These are phyloP conservation scores for Neocatenulostroma microsporum DNA, from an alignment of 2,329 filamentous ascomycete species.

Conservation along the genomic window DNA sequence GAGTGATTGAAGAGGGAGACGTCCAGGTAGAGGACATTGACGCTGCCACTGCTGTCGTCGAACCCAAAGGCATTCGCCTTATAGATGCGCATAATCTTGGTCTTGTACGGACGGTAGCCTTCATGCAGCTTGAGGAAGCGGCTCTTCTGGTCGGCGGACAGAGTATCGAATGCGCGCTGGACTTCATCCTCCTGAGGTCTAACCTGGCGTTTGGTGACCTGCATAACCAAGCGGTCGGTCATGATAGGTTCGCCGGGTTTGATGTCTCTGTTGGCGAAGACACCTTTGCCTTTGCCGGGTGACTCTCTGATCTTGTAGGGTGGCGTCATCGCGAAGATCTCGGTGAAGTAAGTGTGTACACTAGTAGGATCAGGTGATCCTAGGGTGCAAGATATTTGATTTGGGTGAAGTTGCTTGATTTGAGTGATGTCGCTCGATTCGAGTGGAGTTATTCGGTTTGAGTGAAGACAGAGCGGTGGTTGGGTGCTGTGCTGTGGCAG, in stretches of 20 bases:
- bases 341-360: too few species aligned
- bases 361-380: too few species aligned
- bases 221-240: conserved; percentile 2
- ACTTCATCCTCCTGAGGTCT: too few species aligned
- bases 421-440: too few species aligned
- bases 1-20: conserved; percentile 10
- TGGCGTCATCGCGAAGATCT: neutral
- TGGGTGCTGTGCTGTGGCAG: too few species aligned
- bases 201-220: neutral
- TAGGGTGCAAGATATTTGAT: too few species aligned
- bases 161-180: conserved; percentile 3
- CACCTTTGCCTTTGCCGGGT: conserved; percentile 8
- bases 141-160: conserved; percentile 1
- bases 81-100: conserved; percentile 8
- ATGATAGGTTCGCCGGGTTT: conserved; percentile 6
- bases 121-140: conserved; percentile 9
- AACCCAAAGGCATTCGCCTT: conserved; percentile 3
- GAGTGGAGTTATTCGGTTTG: too few species aligned
- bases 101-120: conserved; percentile 4
- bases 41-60: too few species aligned
- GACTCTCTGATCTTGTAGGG: conserved; percentile 4
- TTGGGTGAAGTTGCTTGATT: too few species aligned
- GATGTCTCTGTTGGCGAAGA: conserved; percentile 8
- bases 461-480: too few species aligned
- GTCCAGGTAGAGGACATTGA: conserved; percentile 3